Conservation (phyloP, 2,329 filamentous ascomycete genomes). For the Capronia epimyces region DNA sequence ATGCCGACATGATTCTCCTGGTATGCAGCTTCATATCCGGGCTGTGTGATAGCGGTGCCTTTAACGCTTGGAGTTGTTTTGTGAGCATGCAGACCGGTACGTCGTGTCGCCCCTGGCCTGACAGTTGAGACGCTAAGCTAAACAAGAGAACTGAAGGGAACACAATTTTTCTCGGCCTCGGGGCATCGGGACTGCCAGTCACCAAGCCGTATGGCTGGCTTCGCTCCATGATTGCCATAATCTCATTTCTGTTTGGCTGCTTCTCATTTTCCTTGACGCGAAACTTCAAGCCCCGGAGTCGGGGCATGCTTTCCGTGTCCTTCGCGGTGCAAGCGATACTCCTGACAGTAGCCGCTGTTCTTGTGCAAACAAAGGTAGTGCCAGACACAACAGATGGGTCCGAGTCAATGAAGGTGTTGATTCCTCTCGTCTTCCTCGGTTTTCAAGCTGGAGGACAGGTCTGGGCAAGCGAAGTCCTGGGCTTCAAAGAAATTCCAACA, state of each 20-base stretch:
- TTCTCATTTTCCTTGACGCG: neutral
- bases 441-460: slow-evolving; percentile 42
- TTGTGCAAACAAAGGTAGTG: neutral
- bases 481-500: slow-evolving; percentile 43
- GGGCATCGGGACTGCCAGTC: slow-evolving; percentile 8
- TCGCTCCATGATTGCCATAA: neutral
- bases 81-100: slow-evolving; percentile 45
- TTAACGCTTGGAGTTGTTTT: slow-evolving; percentile 44
- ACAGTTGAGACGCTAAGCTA: neutral
- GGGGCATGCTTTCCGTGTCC: neutral
- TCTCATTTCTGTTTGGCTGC: neutral
- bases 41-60: slow-evolving; percentile 41
- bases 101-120: slow-evolving; percentile 1
- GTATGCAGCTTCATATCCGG: slow-evolving; percentile 35
- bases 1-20: neutral
- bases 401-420: slow-evolving; percentile 29
- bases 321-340: neutral
- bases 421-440: slow-evolving; percentile 37
- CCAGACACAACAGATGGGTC: slow-evolving; percentile 16
- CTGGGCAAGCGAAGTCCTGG: slow-evolving; percentile 38
- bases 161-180: slow-evolving; percentile 32
- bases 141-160: neutral
- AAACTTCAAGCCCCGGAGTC: neutral
- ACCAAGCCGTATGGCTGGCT: neutral
- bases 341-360: neutral